Evolutionary conservation across 805 yeast species (phyloP).

Genomic region (Komagataella pastoris): DNA sequence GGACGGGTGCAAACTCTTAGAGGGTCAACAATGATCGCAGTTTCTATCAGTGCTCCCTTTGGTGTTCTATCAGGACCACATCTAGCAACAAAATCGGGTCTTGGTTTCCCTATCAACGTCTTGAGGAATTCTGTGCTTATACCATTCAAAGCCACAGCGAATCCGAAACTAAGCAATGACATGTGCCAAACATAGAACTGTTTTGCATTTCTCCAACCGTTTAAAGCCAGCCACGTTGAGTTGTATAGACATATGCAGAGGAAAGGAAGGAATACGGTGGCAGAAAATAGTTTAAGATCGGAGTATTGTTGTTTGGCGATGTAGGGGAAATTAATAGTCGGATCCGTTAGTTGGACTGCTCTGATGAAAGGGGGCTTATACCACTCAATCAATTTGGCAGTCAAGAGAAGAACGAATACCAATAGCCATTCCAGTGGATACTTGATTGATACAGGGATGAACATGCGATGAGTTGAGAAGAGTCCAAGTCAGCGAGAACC

Average conservation of each 20-base stretch:
- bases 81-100: slow-evolving; percentile 84
- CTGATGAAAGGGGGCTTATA: slow-evolving; percentile 28
- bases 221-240: slow-evolving; percentile 12
- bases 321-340: slow-evolving; percentile 34
- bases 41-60: not conserved
- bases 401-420: slow-evolving; percentile 3
- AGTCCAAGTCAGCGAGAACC: not conserved
- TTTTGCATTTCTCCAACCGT: slow-evolving; percentile 19
- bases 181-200: slow-evolving; percentile 23
- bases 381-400: slow-evolving; percentile 10
- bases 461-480: not conserved
- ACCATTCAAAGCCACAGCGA: slow-evolving; percentile 28
- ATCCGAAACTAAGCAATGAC: slow-evolving; percentile 23
- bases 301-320: slow-evolving; percentile 24
- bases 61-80: slow-evolving; percentile 44
- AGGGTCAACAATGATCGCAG: slow-evolving; percentile 12
- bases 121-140: slow-evolving; percentile 62
- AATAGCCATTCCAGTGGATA: slow-evolving; percentile 7
- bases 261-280: slow-evolving; percentile 24
- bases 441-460: not conserved
- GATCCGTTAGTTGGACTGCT: slow-evolving; percentile 27
- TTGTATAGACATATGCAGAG: slow-evolving; percentile 13
- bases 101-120: slow-evolving; percentile 68
- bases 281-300: slow-evolving; percentile 14
- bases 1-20: slow-evolving; percentile 19